Evolutionary conservation across 345 rosid species (phyloP).

Genomic region (Populus euphratica): DNA sequence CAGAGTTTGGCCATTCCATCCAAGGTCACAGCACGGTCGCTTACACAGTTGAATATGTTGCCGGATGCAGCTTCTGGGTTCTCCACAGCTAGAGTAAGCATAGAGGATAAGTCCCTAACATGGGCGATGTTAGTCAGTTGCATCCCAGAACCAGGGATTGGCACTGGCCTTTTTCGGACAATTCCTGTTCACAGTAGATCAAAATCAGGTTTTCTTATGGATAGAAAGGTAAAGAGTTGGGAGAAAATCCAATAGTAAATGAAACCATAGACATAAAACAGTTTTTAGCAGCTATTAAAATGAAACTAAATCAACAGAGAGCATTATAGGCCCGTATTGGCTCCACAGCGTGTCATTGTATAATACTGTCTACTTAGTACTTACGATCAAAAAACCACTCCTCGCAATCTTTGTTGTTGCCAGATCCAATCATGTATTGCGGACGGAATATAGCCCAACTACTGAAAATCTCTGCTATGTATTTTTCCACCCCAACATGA

Average conservation of each 20-base stretch:
- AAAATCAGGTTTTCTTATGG: not conserved
- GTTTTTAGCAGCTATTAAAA: not conserved
- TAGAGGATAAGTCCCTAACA: conserved; percentile 78
- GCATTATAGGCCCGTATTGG: not conserved
- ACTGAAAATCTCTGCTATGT: conserved; percentile 54
- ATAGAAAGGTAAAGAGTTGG: not conserved
- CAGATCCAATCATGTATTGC: conserved; percentile 94
- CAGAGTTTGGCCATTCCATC: conserved; percentile 95
- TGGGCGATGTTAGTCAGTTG: conserved; percentile 83
- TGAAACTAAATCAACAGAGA: not conserved
- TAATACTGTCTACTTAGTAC: conserved; percentile 12
- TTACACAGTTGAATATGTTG: conserved; percentile 81
- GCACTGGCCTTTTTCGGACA: conserved; percentile 77
- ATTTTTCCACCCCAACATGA: conserved; percentile 85
- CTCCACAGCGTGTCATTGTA: not conserved
- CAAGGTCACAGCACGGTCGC: conserved; percentile 86
- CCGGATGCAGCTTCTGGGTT: conserved; percentile 64
- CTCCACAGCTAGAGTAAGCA: conserved; percentile 72
- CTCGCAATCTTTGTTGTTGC: conserved; percentile 97
- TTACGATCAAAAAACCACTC: conserved; percentile 98
- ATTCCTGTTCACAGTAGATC: conserved; percentile 49
- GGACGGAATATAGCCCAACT: conserved; percentile 84
- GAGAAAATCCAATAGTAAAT: not conserved
- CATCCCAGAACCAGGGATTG: conserved; percentile 93
- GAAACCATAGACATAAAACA: not conserved